Evolutionary conservation across 208 protist species (phyloP), one percentile per base, ranked within the genome.

Genomic region (Porcisia hertigi): DNA sequence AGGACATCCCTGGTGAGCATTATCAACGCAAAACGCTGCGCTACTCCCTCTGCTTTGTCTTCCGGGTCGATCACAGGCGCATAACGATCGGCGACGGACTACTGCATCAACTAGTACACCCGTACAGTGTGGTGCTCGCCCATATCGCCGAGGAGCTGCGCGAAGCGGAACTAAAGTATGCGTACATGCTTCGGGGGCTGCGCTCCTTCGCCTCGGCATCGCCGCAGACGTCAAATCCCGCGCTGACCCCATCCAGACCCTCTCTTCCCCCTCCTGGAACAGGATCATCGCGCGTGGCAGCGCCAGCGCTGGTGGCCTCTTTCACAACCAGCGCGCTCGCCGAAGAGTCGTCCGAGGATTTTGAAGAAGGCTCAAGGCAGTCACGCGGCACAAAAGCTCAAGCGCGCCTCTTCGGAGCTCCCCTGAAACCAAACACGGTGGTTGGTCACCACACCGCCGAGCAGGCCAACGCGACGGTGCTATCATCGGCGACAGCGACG

Each of bases 11-110:
- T 0, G 93, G 93, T 8, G 77, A 90, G 62, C 91, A 92, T 66
- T 97, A 97, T 73, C 82, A 87, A 69, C 85, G 93, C 39, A 92
- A 97, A 66, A 94, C 90, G 41, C 81, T 97, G 75, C 91, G 91
- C 45, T 95, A 94, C 79, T 89, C 91, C 12, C 73, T 97, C 45
- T 94, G 93, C 76, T 86, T 97, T 65, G 84, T 88, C 60, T 94
- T 95, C 73, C 70, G 75, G 55, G 82, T 94, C 12, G 83, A 91
- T 74, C 39, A 81, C 63, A 80, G 60, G 41, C 77, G 88, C 70
- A 86, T 90, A 59, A 90, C 93, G 36, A 78, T 88, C 3, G 88
- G 83, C 14, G 80, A 83, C 36, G 71, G 74, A n/a, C 80, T 90
- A 18, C 73, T 88, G 60, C 86, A 86, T 34, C 79, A 79, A 14